phyloP scores from a whole-genome alignment of 2,329 filamentous ascomycete species.

The Calonectria pseudoreteaudii region DNA sequence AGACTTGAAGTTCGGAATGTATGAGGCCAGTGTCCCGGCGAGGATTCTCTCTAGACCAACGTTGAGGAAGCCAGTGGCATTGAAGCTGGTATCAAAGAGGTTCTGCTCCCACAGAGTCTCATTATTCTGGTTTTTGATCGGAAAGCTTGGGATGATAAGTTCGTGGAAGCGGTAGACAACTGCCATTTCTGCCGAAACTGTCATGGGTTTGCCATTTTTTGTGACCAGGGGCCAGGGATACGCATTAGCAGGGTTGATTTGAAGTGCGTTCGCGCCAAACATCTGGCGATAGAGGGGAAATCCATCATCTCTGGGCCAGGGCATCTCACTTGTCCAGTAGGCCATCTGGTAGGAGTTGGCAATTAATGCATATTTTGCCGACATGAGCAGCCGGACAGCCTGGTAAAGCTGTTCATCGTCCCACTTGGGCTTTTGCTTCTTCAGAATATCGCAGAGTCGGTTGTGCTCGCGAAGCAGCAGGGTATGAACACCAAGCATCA shows the following conservation, averaged over 20 bases:
- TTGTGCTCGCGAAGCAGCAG: neutral
- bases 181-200: neutral
- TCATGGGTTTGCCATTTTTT: neutral
- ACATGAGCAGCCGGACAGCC: neutral
- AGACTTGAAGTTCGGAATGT: slow-evolving; percentile 1
- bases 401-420: neutral
- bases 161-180: neutral
- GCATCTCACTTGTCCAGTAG: neutral
- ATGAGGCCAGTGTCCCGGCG: neutral
- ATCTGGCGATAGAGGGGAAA: neutral
- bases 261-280: neutral
- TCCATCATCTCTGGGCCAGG: neutral
- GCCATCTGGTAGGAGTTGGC: neutral
- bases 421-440: neutral
- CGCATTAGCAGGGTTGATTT: neutral
- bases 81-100: neutral
- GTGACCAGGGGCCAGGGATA: neutral
- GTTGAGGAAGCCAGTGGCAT: neutral
- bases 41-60: neutral
- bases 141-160: neutral
- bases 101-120: neutral
- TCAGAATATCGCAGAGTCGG: neutral
- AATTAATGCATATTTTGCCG: neutral
- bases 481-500: neutral
- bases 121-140: neutral